A percentile compares a stretch with the other conserved stretches of the same genome.
phyloP scores from a whole-genome alignment of 2,329 filamentous ascomycete species.

The Gaeumannomyces tritici region DNA sequence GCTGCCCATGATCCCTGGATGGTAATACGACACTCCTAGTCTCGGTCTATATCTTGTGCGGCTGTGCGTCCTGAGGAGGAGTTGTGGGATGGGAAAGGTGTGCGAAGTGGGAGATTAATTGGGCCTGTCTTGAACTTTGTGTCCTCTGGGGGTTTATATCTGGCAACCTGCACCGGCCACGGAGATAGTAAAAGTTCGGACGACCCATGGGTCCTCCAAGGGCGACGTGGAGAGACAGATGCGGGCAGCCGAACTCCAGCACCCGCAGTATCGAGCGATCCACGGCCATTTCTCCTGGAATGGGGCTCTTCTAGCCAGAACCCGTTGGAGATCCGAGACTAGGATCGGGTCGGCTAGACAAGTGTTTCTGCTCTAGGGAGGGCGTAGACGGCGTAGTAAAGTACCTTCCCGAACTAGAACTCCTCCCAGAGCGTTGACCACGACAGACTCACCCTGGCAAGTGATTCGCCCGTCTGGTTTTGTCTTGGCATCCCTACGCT shows the following conservation, averaged over 20 bases:
- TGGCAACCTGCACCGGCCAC: no score
- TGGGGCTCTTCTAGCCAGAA: background rate
- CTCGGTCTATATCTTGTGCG: background rate
- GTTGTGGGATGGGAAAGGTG: background rate
- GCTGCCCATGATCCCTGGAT: constrained; percentile 7
- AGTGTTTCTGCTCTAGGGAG: background rate
- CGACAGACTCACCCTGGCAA: no score
- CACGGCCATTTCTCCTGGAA: background rate
- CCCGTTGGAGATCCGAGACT: background rate
- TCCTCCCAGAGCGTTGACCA: background rate
- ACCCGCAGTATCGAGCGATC: no score
- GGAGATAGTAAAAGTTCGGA: no score
- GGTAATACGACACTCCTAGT: background rate
- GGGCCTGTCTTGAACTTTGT: background rate
- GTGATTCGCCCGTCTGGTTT: no score
- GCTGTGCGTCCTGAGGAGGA: background rate
- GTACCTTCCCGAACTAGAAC: no score
- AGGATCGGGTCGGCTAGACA: background rate
- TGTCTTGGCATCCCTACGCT: no score
- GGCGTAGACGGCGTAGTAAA: no score
- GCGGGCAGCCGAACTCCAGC: background rate
- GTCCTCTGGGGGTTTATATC: no score
- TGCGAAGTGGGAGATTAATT: background rate
- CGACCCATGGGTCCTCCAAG: background rate
- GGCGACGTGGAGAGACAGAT: background rate